Evolutionary conservation across 345 rosid genomes (phyloP).

Genomic region (Corchorus capsularis): DNA sequence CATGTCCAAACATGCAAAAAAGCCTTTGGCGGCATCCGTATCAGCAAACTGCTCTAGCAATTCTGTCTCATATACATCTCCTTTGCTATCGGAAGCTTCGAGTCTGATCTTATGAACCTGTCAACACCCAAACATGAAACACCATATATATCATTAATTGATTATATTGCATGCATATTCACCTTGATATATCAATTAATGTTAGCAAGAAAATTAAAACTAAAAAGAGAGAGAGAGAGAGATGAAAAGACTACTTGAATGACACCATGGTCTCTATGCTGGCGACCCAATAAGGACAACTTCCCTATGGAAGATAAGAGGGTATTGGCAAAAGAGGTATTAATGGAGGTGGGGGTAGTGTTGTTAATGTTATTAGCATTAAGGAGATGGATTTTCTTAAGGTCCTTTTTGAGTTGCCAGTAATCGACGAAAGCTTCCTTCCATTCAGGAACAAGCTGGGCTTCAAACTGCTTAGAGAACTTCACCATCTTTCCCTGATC

Average conservation of each 20-base stretch:
- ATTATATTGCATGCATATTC: not conserved
- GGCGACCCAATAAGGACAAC: slow-evolving; percentile 46
- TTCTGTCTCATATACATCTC: slow-evolving; percentile 82
- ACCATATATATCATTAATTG: not conserved
- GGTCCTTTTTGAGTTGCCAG: slow-evolving; percentile 82
- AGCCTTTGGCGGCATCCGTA: slow-evolving; percentile 73
- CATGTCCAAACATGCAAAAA: slow-evolving; percentile 70
- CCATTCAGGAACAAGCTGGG: slow-evolving; percentile 98
- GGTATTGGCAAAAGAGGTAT: slow-evolving; percentile 29
- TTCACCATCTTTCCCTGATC: slow-evolving; percentile 68
- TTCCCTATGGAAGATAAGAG: slow-evolving; percentile 52
- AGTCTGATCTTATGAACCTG: slow-evolving; percentile 77
- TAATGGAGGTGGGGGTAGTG: not conserved
- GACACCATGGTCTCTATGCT: slow-evolving; percentile 51
- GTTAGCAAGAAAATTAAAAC: not conserved
- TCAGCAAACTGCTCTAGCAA: slow-evolving; percentile 79
- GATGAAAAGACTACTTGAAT: slow-evolving; percentile 57
- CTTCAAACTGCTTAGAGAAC: slow-evolving; percentile 86
- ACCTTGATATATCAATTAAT: not conserved
- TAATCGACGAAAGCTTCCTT: slow-evolving; percentile 97
- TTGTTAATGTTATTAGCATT: slow-evolving; percentile 18
- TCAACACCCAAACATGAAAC: slow-evolving; percentile 6
- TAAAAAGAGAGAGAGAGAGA: not conserved
- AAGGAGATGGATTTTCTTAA: slow-evolving; percentile 58
- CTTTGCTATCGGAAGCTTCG: slow-evolving; percentile 62